phyloP scores from a whole-genome alignment of 805 yeast genomes.

The Wickerhamiella azyma region DNA sequence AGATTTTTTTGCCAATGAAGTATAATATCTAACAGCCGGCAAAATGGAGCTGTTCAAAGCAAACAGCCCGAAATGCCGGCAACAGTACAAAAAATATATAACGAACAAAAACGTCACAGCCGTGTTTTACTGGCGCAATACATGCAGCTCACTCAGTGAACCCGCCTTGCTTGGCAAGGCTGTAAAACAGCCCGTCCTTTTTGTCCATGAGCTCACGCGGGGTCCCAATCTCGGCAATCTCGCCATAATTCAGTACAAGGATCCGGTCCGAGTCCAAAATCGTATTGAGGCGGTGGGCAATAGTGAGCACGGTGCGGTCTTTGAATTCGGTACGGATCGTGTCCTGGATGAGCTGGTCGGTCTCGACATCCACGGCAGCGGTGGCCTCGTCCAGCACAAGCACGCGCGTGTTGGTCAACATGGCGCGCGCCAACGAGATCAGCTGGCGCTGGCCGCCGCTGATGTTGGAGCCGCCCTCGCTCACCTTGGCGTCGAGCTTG shows the following conservation, averaged over 20 bases:
- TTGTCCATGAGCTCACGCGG: slow-evolving; percentile 56
- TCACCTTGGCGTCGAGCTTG: slow-evolving; percentile 42
- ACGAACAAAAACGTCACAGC: no score
- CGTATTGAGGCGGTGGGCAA: slow-evolving; percentile 82
- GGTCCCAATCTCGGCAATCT: slow-evolving; percentile 61
- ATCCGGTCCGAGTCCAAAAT: slow-evolving; percentile 74
- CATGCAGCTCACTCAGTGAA: slow-evolving; percentile 27
- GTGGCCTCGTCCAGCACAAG: slow-evolving; percentile 80
- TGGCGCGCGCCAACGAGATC: slow-evolving; percentile 70
- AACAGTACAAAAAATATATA: no score
- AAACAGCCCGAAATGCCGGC: no score
- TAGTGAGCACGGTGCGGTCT: slow-evolving; percentile 69
- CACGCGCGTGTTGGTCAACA: slow-evolving; percentile 60
- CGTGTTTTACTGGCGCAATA: no score
- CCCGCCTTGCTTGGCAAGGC: slow-evolving; percentile 75
- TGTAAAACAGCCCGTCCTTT: slow-evolving; percentile 57
- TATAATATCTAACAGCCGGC: no score
- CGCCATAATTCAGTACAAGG: slow-evolving; percentile 60
- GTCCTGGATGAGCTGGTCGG: slow-evolving; percentile 65
- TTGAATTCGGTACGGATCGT: slow-evolving; percentile 62
- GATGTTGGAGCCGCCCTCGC: slow-evolving; percentile 74
- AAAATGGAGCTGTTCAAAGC: no score
- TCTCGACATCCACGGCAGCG: slow-evolving; percentile 80
- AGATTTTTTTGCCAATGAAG: no score
- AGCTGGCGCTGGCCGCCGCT: slow-evolving; percentile 84